Evolutionary conservation across 2,329 filamentous ascomycete species (phyloP).

Genomic region (Aspergillus sp.): DNA sequence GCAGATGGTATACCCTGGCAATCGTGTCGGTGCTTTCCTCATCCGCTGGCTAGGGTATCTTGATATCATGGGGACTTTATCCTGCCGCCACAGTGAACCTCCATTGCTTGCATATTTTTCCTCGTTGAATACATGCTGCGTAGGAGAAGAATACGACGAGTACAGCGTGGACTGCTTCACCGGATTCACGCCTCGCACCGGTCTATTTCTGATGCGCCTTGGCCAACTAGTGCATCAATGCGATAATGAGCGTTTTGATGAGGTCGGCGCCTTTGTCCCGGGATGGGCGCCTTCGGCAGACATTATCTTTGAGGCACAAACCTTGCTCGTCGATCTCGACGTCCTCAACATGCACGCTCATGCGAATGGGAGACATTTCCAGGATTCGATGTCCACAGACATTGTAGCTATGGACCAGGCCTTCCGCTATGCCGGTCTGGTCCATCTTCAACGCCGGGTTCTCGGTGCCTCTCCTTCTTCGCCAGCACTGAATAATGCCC

Average conservation of each 20-base stretch:
- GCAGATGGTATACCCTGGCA: conserved; percentile 52
- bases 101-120: conserved; percentile 54
- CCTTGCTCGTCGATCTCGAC: conserved; percentile 61
- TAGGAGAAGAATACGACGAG: conserved; percentile 58
- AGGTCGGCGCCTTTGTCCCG: conserved; percentile 49
- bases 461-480: conserved; percentile 61
- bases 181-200: conserved; percentile 71
- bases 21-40: conserved; percentile 69
- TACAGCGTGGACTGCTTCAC: conserved; percentile 77
- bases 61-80: conserved; percentile 73
- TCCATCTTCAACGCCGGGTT: conserved; percentile 74
- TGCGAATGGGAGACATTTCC: conserved; percentile 41
- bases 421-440: conserved; percentile 75
- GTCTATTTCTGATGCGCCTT: conserved; percentile 69
- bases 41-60: conserved; percentile 82
- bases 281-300: conserved; percentile 60
- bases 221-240: conserved; percentile 69
- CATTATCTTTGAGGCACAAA: conserved; percentile 57
- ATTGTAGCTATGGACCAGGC: conserved; percentile 70
- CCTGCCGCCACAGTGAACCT: conserved; percentile 56
- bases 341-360: conserved; percentile 50
- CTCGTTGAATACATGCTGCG: conserved; percentile 47
- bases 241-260: conserved; percentile 63
- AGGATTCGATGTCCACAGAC: conserved; percentile 42
- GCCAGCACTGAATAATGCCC: conserved; percentile 61